Percentiles rank a stretch among this genome's conserved stretches.
phyloP scores from a whole-genome alignment of 768 basidiomycete species.

The Boletus vinaceobasis region DNA sequence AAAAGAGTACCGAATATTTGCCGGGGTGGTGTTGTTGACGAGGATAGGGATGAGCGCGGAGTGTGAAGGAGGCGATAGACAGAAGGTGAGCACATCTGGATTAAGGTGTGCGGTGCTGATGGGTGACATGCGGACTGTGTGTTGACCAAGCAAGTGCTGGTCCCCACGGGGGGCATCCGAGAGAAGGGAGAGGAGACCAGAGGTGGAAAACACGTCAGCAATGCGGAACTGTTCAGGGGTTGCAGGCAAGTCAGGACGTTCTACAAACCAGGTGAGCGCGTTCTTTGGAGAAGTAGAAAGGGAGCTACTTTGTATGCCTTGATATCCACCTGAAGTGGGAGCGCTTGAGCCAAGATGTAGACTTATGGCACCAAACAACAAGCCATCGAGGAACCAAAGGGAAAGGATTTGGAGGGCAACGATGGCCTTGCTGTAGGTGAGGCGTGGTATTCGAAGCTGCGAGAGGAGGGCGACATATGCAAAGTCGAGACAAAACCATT shows the following conservation, averaged over 20 bases:
- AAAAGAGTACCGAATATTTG: constrained; percentile 67
- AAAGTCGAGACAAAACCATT: constrained; percentile 74
- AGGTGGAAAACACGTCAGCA: constrained; percentile 46
- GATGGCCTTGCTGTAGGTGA: constrained; percentile 62
- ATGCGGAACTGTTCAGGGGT: constrained; percentile 47
- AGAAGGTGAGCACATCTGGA: constrained; percentile 69
- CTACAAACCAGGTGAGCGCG: constrained; percentile 20
- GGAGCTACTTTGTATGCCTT: constrained; percentile 33
- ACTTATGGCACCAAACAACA: constrained; percentile 70
- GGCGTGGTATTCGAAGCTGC: constrained; percentile 68
- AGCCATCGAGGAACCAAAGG: constrained; percentile 61
- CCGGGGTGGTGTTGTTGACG: constrained; percentile 85
- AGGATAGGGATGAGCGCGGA: constrained; percentile 76
- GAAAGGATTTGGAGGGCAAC: constrained; percentile 59
- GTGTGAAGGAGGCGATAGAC: constrained; percentile 53
- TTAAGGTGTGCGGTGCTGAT: constrained; percentile 92
- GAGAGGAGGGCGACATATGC: constrained; percentile 55
- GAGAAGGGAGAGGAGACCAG: constrained; percentile 47
- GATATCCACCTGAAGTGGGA: constrained; percentile 11
- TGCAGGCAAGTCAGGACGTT: constrained; percentile 37
- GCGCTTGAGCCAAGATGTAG: constrained; percentile 43
- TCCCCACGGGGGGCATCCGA: constrained; percentile 40
- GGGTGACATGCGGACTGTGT: constrained; percentile 89
- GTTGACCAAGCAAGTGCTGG: constrained; percentile 73
- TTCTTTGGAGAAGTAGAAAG: background rate